Percentiles rank a stretch among this genome's conserved stretches.
phyloP scores from a whole-genome alignment of 2,329 filamentous ascomycete species.

The Cucurbitaria berberidis region DNA sequence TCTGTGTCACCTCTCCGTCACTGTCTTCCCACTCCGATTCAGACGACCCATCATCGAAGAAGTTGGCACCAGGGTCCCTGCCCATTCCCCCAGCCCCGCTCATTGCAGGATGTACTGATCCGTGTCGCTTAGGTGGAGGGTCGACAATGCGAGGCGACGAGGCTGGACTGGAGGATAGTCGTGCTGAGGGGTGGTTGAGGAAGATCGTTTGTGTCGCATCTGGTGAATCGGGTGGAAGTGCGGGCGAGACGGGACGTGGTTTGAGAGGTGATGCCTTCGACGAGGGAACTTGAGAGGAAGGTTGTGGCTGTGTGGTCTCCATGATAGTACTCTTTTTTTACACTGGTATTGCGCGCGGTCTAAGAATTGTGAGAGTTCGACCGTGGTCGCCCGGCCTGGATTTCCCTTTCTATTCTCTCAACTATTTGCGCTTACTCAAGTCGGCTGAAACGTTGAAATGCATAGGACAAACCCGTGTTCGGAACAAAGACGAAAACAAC shows the following conservation, averaged over 20 bases:
- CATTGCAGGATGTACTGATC: conserved; percentile 31
- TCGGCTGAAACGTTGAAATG: conserved; percentile 16
- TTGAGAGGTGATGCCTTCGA: conserved; percentile 10
- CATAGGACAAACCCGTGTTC: conserved; percentile 4
- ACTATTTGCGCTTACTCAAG: background rate
- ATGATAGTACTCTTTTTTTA: conserved; percentile 2
- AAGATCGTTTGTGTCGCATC: conserved; percentile 29
- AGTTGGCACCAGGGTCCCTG: conserved; percentile 28
- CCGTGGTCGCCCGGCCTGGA: background rate
- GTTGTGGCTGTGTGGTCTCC: conserved; percentile 4
- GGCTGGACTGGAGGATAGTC: conserved; percentile 37
- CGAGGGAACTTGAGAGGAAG: background rate
- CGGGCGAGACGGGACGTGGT: conserved; percentile 17
- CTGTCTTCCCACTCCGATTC: conserved; percentile 34
- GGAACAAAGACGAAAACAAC: conserved; percentile 21
- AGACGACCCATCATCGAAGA: conserved; percentile 37
- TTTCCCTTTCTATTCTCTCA: conserved; percentile 1
- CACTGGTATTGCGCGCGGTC: background rate
- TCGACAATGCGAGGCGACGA: conserved; percentile 38
- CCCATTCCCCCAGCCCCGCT: conserved; percentile 32
- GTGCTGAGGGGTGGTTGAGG: conserved; percentile 31
- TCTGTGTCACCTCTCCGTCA: conserved; percentile 23
- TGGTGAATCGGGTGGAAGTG: conserved; percentile 15
- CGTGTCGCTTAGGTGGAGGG: conserved; percentile 22
- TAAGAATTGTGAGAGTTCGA: background rate